Percentiles rank a stretch among this genome's conserved stretches.
Evolutionary conservation across 805 yeast genomes (phyloP).

Genomic region (Starmerella powellii): DNA sequence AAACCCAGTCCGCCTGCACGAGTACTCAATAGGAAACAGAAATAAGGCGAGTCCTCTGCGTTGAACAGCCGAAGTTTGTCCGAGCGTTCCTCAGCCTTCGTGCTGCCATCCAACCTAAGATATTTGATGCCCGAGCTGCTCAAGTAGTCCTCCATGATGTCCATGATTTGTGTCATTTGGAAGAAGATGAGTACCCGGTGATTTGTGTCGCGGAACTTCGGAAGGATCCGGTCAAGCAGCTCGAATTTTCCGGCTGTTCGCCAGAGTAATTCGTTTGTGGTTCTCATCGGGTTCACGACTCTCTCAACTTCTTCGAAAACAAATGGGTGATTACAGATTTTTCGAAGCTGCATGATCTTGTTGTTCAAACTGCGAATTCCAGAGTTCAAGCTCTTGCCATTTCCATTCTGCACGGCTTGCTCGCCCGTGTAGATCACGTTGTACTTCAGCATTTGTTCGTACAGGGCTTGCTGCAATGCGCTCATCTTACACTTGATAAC

Average conservation of each 20-base stretch:
- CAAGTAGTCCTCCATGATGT: slow-evolving; percentile 92
- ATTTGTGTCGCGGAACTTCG: slow-evolving; percentile 72
- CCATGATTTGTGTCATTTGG: slow-evolving; percentile 98
- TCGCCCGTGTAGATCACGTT: slow-evolving; percentile 62
- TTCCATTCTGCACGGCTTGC: slow-evolving; percentile 27
- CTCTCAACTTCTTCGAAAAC: slow-evolving; percentile 92
- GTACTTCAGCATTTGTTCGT: slow-evolving; percentile 82
- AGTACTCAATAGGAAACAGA: slow-evolving; percentile 78
- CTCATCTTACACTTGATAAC: slow-evolving; percentile 91
- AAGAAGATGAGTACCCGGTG: slow-evolving; percentile 88
- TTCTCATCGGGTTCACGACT: slow-evolving; percentile 55
- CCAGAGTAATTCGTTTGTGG: slow-evolving; percentile 70
- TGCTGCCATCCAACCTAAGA: slow-evolving; percentile 85
- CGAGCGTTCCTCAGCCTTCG: slow-evolving; percentile 95
- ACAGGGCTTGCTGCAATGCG: slow-evolving; percentile 66
- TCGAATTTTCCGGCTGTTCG: slow-evolving; percentile 94
- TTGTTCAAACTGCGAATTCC: slow-evolving; percentile 82
- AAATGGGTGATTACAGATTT: slow-evolving; percentile 94
- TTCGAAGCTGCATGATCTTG: slow-evolving; percentile 89
- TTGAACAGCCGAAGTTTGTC: slow-evolving; percentile 64
- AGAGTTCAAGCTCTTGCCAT: slow-evolving; percentile 26
- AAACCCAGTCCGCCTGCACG: slow-evolving; percentile 98
- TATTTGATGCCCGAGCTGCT: slow-evolving; percentile 60
- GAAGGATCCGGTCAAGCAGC: slow-evolving; percentile 71
- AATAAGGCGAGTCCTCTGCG: slow-evolving; percentile 73